These are phyloP conservation scores for Barnettozyma populi DNA, from an alignment of 805 yeast species.

Conservation along the genomic window DNA sequence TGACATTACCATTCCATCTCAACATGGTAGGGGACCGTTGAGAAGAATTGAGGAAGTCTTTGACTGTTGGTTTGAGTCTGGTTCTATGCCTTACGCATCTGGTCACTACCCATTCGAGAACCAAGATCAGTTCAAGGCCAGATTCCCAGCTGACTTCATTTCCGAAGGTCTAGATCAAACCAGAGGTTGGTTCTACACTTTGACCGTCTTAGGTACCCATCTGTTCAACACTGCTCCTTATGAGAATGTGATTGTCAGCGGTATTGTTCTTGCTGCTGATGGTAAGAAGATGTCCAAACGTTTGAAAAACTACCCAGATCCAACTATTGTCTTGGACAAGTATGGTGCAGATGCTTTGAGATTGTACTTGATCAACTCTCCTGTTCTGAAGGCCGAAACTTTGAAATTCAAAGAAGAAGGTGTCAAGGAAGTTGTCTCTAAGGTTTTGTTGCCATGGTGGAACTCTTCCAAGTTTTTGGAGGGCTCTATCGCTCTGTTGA, in stretches of 20 bases:
- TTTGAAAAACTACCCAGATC: conserved; percentile 97
- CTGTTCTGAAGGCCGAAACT: conserved; percentile 94
- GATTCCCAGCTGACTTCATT: conserved; percentile 96
- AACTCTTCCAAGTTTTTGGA: conserved; percentile 95
- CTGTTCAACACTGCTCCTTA: conserved; percentile 89
- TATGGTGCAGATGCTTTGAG: conserved; percentile 99
- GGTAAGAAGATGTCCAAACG: conserved; percentile 99
- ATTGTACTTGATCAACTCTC: conserved; percentile 92
- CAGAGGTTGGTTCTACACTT: conserved; percentile 99
- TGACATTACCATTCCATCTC: conserved; percentile 87
- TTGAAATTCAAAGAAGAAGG: conserved; percentile 98
- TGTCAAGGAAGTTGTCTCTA: conserved; percentile 94
- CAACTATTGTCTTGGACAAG: conserved; percentile 68
- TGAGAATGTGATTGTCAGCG: conserved; percentile 91
- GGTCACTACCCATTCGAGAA: conserved; percentile 95
- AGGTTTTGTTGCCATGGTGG: conserved; percentile 98
- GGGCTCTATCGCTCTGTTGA: conserved; percentile 81
- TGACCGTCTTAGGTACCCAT: conserved; percentile 93
- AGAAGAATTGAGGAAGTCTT: conserved; percentile 95
- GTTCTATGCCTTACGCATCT: conserved; percentile 98
- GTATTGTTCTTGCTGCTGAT: conserved; percentile 95
- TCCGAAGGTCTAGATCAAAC: conserved; percentile 99
- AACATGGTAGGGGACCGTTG: conserved; percentile 79
- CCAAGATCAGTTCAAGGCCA: conserved; percentile 57
- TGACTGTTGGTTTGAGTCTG: conserved; percentile 99